phyloP scores from a whole-genome alignment of 768 basidiomycete species.

The Leucocoprinus leucothites region DNA sequence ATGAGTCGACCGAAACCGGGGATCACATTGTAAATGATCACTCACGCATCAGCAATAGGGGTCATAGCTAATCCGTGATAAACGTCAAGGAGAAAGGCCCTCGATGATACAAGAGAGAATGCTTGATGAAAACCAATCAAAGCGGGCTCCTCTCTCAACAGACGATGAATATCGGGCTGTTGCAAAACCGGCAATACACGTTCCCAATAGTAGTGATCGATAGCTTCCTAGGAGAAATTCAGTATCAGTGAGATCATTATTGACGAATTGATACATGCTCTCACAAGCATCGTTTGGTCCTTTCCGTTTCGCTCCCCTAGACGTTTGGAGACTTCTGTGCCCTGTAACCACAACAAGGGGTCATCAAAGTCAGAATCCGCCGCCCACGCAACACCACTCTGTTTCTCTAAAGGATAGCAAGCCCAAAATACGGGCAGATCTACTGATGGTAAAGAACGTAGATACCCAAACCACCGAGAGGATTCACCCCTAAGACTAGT shows the following conservation, averaged over 20 bases:
- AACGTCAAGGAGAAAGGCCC: slow-evolving; percentile 81
- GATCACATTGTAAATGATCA: slow-evolving; percentile 14
- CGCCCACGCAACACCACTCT: slow-evolving; percentile 5
- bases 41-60: slow-evolving; percentile 81
- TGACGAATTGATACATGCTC: background rate
- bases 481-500: slow-evolving; percentile 41
- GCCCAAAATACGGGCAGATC: slow-evolving; percentile 66
- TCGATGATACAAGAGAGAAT: slow-evolving; percentile 67
- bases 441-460: slow-evolving; percentile 62
- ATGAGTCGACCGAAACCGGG: slow-evolving; percentile 4
- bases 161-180: slow-evolving; percentile 15
- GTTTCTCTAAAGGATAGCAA: slow-evolving; percentile 12
- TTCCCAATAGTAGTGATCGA: slow-evolving; percentile 33
- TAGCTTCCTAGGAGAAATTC: slow-evolving; percentile 26
- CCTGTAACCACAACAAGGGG: slow-evolving; percentile 1
- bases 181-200: slow-evolving; percentile 31
- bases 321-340: slow-evolving; percentile 29
- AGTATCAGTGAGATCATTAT: slow-evolving; percentile 1
- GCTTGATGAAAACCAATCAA: slow-evolving; percentile 48
- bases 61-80: slow-evolving; percentile 83
- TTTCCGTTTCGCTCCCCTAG: slow-evolving; percentile 40
- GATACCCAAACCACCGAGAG: slow-evolving; percentile 65
- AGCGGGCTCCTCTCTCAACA: slow-evolving; percentile 18
- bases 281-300: slow-evolving; percentile 13
- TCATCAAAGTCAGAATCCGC: background rate